Base-by-base conservation (phyloP, 352 stramenopile genomes). In the Globisporangium sylvaticum region DNA sequence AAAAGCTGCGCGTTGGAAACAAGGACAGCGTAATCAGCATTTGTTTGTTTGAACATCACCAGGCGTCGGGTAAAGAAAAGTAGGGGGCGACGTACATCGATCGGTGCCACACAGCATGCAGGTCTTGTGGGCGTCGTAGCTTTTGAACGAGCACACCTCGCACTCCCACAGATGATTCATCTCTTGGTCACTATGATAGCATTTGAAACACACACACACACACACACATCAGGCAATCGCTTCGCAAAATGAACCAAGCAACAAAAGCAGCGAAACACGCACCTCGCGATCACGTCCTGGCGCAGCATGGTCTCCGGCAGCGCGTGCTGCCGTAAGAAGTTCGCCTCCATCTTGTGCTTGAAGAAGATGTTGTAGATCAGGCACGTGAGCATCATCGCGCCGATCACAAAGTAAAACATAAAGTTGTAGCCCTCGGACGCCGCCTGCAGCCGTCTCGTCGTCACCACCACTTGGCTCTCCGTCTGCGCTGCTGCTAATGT, bases 131-230 rank as follows among this genome's bases (percentile, higher is more conserved):
- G 86, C 81, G 20, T 94, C 85, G 70, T 95, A 93, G 75, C 93
- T 97, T 73, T 96, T 96, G 69, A 97, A 97, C 39, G 79, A 90
- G 67, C 91, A 97, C n/a, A 97, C 90, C n/a, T 93, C 85, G 67
- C 91, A 97, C 62, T 93, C 84, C 91, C 91, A 97, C 10, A 95
- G 65, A 18, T 78, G 83, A 46, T 83, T 91, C 78, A 94, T 92
- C 62, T 93, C 84, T 68, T 92, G 85, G 73, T 95, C 87, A 58
- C 87, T 83, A 53, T 32, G 15, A 29, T 34, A 12, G 29, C 6
- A 34, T n/a, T 34, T n/a, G 27, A 2, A 50, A 62, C 5, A 57
- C 7, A 61, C 5, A 61, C 14, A 24, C 31, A 66, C 22, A n/a
- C 5, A 12, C 31, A 34, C n/a, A 18, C 22, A 12, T 27, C 27